These are phyloP conservation scores for Ceratocystis smalleyi DNA, from an alignment of 2,329 filamentous ascomycete genomes.

Conservation along the genomic window DNA sequence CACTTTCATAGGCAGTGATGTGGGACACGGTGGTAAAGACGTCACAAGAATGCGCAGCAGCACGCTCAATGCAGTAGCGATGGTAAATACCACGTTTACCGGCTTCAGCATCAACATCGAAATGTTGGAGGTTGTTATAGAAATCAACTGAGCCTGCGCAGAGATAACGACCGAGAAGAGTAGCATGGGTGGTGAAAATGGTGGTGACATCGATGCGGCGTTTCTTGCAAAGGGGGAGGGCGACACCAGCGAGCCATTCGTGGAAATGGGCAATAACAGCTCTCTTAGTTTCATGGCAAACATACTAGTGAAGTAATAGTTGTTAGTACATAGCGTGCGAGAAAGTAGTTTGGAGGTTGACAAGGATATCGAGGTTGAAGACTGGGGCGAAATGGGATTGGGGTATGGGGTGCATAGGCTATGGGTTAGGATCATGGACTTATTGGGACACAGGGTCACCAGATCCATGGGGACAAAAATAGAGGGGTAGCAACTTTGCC, in stretches of 20 bases:
- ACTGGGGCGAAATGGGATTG: constrained; percentile 11
- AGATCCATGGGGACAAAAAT: not conserved
- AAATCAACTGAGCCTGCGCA: constrained; percentile 97
- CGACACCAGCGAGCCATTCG: constrained; percentile 94
- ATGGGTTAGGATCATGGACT: constrained; percentile 14
- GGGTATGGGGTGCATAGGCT: constrained; percentile 6
- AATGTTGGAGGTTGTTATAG: constrained; percentile 96
- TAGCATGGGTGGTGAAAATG: constrained; percentile 92
- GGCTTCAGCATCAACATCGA: constrained; percentile 90
- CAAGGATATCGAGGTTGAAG: not conserved
- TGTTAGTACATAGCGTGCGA: not conserved
- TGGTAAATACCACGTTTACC: constrained; percentile 98
- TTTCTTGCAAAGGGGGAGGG: constrained; percentile 80
- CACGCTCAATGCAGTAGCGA: constrained; percentile 93
- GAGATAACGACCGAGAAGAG: constrained; percentile 84
- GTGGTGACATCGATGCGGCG: constrained; percentile 91
- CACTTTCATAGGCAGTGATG: constrained; percentile 95
- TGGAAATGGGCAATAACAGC: constrained; percentile 97
- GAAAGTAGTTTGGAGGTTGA: constrained; percentile 9
- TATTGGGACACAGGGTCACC: constrained; percentile 6
- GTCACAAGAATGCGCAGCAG: constrained; percentile 77
- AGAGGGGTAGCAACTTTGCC: constrained; percentile 2
- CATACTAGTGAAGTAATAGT: constrained; percentile 44
- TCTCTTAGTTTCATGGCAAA: constrained; percentile 77
- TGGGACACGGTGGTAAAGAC: constrained; percentile 98